A percentile compares a stretch with the other conserved stretches of the same genome.
These are phyloP conservation scores for Chalara sp. DNA, from an alignment of 2,329 filamentous ascomycete genomes.

Conservation along the genomic window DNA sequence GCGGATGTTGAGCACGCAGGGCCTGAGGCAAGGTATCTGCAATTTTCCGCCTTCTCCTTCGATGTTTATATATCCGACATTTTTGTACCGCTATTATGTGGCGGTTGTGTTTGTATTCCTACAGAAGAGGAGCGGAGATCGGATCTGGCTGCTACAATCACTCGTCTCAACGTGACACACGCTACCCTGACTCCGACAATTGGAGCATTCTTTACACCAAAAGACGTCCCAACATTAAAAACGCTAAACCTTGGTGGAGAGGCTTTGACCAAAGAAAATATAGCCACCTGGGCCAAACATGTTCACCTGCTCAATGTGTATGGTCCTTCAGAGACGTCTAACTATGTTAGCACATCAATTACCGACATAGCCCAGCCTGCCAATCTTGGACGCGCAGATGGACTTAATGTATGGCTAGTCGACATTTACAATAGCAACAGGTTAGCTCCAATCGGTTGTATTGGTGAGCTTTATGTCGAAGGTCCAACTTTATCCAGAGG, in stretches of 20 bases:
- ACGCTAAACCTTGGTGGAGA: background rate
- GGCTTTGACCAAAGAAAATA: too few species aligned
- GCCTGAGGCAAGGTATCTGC: slow-evolving; percentile 3
- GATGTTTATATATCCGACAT: slow-evolving; percentile 5
- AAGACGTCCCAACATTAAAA: background rate
- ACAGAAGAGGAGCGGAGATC: slow-evolving; percentile 5
- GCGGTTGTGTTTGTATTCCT: slow-evolving; percentile 10
- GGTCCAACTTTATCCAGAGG: background rate
- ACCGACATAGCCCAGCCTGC: background rate
- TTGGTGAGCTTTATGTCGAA: background rate
- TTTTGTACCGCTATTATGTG: slow-evolving; percentile 1
- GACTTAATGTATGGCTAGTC: background rate
- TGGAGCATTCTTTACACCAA: slow-evolving; percentile 1
- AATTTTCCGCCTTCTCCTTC: slow-evolving; percentile 9
- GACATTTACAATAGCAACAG: background rate
- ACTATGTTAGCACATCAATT: too few species aligned
- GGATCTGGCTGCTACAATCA: background rate
- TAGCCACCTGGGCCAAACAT: too few species aligned
- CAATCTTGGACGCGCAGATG: background rate
- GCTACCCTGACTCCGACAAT: slow-evolving; percentile 1
- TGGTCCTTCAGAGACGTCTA: too few species aligned
- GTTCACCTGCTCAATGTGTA: too few species aligned
- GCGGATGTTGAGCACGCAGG: background rate
- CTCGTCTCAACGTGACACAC: background rate
- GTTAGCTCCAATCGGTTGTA: background rate